Percentiles rank a stretch among this genome's conserved stretches.
Conservation (phyloP, 2,329 filamentous ascomycete genomes). For the Seiridium cupressi region DNA sequence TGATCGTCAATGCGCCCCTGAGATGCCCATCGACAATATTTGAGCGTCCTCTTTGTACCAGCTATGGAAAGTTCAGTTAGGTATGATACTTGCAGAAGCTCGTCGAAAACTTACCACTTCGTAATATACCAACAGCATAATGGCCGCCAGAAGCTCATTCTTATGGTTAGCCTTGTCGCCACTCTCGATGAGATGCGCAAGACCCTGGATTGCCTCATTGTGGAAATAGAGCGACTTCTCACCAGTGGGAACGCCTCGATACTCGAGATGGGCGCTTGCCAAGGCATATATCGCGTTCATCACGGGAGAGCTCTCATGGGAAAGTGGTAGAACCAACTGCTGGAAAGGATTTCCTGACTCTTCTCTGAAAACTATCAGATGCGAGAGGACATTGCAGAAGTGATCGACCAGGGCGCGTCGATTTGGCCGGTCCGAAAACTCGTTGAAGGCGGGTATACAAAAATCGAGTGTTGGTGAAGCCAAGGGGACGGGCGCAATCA, state of each 20-base stretch:
- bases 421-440: constrained; percentile 54
- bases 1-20: constrained; percentile 60
- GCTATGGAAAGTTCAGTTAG: constrained; percentile 34
- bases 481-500: constrained; percentile 37
- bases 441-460: constrained; percentile 49
- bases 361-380: constrained; percentile 64
- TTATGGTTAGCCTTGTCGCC: constrained; percentile 42
- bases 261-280: constrained; percentile 80
- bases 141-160: constrained; percentile 59
- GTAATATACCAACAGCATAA: constrained; percentile 62
- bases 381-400: constrained; percentile 62
- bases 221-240: constrained; percentile 61
- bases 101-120: constrained; percentile 52
- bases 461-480: constrained; percentile 48
- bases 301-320: constrained; percentile 54
- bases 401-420: constrained; percentile 58
- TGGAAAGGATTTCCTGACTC: constrained; percentile 63
- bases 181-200: constrained; percentile 55
- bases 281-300: constrained; percentile 85
- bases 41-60: constrained; percentile 58
- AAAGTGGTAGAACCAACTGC: constrained; percentile 60
- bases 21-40: constrained; percentile 61
- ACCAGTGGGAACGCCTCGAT: constrained; percentile 48
- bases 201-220: constrained; percentile 56
- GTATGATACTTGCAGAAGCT: not conserved